phyloP scores from a whole-genome alignment of 2,329 filamentous ascomycete genomes.

The Claviceps sp. region DNA sequence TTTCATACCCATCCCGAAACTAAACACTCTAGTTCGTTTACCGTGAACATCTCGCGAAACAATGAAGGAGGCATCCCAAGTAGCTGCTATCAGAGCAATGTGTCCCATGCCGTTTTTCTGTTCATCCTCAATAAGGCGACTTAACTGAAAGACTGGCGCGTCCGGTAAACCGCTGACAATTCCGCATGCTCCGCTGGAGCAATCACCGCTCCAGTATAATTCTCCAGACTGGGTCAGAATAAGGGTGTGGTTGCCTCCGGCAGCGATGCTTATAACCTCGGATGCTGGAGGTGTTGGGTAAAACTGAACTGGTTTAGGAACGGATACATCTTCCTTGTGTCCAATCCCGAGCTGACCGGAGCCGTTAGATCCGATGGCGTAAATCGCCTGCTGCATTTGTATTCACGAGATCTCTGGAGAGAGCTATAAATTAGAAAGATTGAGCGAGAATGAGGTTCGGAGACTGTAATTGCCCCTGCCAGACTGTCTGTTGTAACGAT shows the following conservation, averaged over 20 bases:
- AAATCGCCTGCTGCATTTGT: constrained; percentile 36
- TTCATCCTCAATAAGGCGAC: constrained; percentile 21
- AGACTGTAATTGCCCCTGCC: too few relatives aligned
- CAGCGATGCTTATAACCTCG: constrained; percentile 26
- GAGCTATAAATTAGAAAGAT: not conserved
- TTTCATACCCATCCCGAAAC: constrained; percentile 52
- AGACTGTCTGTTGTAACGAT: too few relatives aligned
- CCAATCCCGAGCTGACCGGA: constrained; percentile 62
- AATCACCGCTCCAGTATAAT: constrained; percentile 54
- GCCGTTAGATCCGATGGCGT: constrained; percentile 63
- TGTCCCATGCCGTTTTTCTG: constrained; percentile 14
- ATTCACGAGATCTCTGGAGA: not conserved
- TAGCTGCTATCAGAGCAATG: constrained; percentile 46
- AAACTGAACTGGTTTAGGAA: constrained; percentile 51
- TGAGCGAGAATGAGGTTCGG: too few relatives aligned
- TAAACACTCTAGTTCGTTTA: constrained; percentile 39
- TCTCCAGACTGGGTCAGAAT: constrained; percentile 46
- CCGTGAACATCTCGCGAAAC: constrained; percentile 33
- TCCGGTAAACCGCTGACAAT: constrained; percentile 16
- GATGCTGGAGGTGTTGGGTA: constrained; percentile 23
- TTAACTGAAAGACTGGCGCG: constrained; percentile 25
- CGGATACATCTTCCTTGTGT: constrained; percentile 57
- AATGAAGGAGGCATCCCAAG: constrained; percentile 64
- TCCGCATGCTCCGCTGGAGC: constrained; percentile 41
- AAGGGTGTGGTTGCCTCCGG: constrained; percentile 82